A percentile compares a stretch with the other conserved stretches of the same genome.
phyloP scores from a whole-genome alignment of 2,329 filamentous ascomycete species.

The Aspergillus cejpii region DNA sequence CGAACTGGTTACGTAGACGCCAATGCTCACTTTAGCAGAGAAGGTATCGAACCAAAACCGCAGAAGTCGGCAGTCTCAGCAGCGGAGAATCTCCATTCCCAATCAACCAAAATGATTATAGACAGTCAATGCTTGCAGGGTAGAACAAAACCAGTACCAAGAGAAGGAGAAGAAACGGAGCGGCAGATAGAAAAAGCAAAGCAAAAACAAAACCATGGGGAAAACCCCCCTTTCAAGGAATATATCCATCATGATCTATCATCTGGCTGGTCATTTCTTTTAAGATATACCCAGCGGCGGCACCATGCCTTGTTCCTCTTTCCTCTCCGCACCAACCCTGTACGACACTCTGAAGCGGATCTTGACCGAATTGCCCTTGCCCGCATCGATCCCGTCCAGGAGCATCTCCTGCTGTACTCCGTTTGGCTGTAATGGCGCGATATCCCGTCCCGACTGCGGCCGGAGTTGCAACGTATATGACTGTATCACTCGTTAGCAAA shows the following conservation, averaged over 20 bases:
- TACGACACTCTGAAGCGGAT: conserved; percentile 86
- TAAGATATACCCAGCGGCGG: conserved; percentile 68
- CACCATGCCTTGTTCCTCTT: conserved; percentile 80
- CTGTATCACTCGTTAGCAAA: conserved; percentile 41
- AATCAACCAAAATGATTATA: neutral
- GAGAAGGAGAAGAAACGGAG: neutral
- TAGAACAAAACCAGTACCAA: neutral
- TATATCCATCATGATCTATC: neutral
- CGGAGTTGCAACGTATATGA: conserved; percentile 73
- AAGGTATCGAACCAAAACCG: neutral
- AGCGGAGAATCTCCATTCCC: neutral
- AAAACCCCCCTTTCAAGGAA: no score
- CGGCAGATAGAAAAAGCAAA: neutral
- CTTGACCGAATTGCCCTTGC: conserved; percentile 73
- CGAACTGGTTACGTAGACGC: no score
- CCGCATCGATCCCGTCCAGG: conserved; percentile 64
- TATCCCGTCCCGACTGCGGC: conserved; percentile 72
- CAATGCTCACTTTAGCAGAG: no score
- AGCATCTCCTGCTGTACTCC: conserved; percentile 78
- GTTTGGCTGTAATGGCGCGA: conserved; percentile 63
- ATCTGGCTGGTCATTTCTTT: neutral
- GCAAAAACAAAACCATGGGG: neutral
- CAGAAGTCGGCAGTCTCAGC: neutral
- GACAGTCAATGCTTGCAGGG: neutral
- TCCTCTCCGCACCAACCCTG: conserved; percentile 54